Evolutionary conservation across 2,329 filamentous ascomycete species (phyloP).

Genomic region (Verticillium longisporum): DNA sequence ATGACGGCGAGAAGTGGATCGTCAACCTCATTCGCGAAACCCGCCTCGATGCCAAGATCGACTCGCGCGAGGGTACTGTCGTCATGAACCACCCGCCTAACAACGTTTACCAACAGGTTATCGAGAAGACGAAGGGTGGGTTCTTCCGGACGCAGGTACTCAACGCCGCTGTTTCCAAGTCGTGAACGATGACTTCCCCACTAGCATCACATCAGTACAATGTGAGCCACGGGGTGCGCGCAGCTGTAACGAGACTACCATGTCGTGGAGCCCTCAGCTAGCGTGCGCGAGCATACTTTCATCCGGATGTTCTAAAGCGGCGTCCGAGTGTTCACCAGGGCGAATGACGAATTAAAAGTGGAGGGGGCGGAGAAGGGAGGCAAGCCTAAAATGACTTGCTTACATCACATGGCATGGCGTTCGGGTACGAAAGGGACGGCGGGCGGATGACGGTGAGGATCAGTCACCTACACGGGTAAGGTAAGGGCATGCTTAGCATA

Average conservation of each 20-base stretch:
- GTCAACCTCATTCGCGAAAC: conserved; percentile 99
- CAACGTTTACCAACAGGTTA: conserved; percentile 98
- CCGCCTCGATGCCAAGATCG: conserved; percentile 95
- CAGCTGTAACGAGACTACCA: not conserved
- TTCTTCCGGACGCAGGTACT: conserved; percentile 98
- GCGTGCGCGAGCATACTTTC: not conserved
- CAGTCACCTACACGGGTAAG: not conserved
- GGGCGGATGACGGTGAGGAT: not conserved
- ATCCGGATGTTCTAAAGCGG: not conserved
- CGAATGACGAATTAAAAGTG: not conserved
- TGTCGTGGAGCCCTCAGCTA: not conserved
- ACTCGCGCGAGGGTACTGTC: conserved; percentile 97
- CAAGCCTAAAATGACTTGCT: conserved; percentile 6
- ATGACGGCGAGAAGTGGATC: conserved; percentile 99
- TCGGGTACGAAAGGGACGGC: conserved; percentile 8
- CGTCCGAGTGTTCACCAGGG: not conserved
- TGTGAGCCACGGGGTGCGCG: not conserved
- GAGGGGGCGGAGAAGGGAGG: not conserved
- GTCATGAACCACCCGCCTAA: conserved; percentile 99
- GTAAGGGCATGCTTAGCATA: not conserved
- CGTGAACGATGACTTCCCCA: conserved; percentile 13
- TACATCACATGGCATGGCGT: conserved; percentile 12
- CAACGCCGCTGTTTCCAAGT: conserved; percentile 56
- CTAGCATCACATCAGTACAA: not conserved
- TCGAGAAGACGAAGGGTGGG: conserved; percentile 96